Base-by-base conservation (phyloP, 495 filamentous ascomycete species). In the Penicillium desertorum region DNA sequence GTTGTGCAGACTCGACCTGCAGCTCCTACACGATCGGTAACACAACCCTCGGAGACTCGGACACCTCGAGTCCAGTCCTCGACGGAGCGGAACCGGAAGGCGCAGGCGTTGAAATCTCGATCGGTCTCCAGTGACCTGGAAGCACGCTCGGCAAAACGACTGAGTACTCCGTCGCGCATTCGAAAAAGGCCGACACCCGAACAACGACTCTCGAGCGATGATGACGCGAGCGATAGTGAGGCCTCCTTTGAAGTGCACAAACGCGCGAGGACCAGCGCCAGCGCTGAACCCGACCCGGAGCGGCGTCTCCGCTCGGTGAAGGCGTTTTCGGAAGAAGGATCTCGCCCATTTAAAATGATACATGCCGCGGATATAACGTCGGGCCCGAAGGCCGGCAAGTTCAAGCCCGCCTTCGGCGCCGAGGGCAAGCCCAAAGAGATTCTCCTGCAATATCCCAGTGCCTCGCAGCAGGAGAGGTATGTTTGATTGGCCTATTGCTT, bases 401-500 rank as follows among this genome's bases (percentile, higher is more conserved):
- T 78, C 45, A 76, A 73, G 47, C 66, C 71, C 29, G 73, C 74
- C 1, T 81, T 81, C 64, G 72, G 69, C 5, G 64, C 78, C 5
- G 75, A 76, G 37, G 80, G 77, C 42, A 76, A 80, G 29, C 69
- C 75, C 22, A 67, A 72, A 46, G 76, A 85, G 49, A 79, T 89
- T 47, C 70, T 79, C 57, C 66, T 92, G 48, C 83, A 88, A 63
- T 92, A 93, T 70, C 90, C 90, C 5, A 88, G 87, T 64, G 79
- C 80, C 55, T 84, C 83, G 22, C 78, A 83, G 57, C 78, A 79
- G 54, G 90, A 92, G 68, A 81, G 78, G 88, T 88, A 83, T 55
- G 73, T 53, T 25, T 30, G 25, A 11, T 14, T 53, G 12, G 39
- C n/a, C 3, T 27, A 41, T 17, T 6, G 9, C 19, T 20, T 56